Percentiles rank a stretch among this genome's conserved stretches.
These are phyloP conservation scores for Curvularia lunata DNA, from an alignment of 2,329 filamentous ascomycete species.

Conservation along the genomic window DNA sequence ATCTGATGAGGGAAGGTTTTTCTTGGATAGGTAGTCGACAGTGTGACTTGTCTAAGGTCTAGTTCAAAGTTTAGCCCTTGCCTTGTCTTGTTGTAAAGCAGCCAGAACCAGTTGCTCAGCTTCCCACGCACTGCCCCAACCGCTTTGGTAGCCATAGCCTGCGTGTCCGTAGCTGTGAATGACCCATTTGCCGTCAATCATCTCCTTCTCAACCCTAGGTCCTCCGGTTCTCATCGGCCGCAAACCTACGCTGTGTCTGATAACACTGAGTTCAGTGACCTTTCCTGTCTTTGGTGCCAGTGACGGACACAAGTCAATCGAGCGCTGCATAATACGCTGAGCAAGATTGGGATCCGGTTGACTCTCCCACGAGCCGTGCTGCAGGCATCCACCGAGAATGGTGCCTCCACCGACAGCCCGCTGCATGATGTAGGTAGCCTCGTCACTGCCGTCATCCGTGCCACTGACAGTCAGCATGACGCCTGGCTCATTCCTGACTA, in stretches of 20 bases:
- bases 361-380: slow-evolving; percentile 79
- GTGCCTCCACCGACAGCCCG: slow-evolving; percentile 78
- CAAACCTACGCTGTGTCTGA: slow-evolving; percentile 83
- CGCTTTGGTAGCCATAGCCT: slow-evolving; percentile 72
- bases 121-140: slow-evolving; percentile 52
- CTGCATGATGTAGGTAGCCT: slow-evolving; percentile 82
- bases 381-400: slow-evolving; percentile 84
- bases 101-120: slow-evolving; percentile 49
- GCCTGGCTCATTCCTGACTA: slow-evolving; percentile 79
- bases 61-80: slow-evolving; percentile 15
- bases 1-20: background rate
- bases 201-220: slow-evolving; percentile 76
- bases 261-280: slow-evolving; percentile 74
- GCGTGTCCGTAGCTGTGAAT: slow-evolving; percentile 84
- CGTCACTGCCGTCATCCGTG: slow-evolving; percentile 74
- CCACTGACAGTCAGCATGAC: slow-evolving; percentile 74
- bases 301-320: slow-evolving; percentile 67
- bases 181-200: slow-evolving; percentile 66
- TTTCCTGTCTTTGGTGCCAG: slow-evolving; percentile 64
- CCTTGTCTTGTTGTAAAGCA: slow-evolving; percentile 23
- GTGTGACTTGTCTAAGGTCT: background rate
- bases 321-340: slow-evolving; percentile 81
- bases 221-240: slow-evolving; percentile 77
- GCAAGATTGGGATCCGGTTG: slow-evolving; percentile 81
- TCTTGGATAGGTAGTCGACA: background rate